A percentile compares a stretch with the other conserved stretches of the same genome.
Evolutionary conservation across 352 stramenopile genomes (phyloP).

Genomic region (Thraustochytrium sp.): DNA sequence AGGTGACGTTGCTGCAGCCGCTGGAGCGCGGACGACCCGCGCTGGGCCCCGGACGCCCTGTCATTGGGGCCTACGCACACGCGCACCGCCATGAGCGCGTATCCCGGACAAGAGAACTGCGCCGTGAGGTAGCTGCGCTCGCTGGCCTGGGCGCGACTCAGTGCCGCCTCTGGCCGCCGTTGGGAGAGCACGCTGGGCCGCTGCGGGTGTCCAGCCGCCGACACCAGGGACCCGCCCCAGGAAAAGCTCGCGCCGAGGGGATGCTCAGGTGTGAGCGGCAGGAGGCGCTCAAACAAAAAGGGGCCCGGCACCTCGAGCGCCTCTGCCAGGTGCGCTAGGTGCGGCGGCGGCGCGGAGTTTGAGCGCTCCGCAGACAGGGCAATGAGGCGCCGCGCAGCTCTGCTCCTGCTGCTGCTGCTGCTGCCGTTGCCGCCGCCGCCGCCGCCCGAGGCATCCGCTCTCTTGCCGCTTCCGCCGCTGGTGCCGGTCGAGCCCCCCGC

Average conservation of each 20-base stretch:
- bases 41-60: background rate
- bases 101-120: background rate
- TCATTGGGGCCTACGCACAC: background rate
- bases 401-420: no score
- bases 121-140: conserved; percentile 1
- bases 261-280: background rate
- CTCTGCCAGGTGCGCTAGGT: no score
- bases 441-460: no score
- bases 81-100: background rate
- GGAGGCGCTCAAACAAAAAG: conserved; percentile 2
- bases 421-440: no score
- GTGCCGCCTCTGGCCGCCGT: background rate
- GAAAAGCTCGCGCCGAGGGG: background rate
- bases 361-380: no score
- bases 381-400: no score
- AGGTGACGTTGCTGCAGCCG: no score
- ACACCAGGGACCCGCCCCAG: background rate
- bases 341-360: no score
- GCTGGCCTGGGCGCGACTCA: background rate
- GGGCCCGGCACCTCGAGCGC: background rate
- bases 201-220: background rate
- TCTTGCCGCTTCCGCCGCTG: no score
- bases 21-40: no score
- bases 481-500: no score
- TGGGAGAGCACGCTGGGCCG: background rate